Conservation (phyloP, 176 grass and related monocot species). For the Tuctoria greenei region DNA sequence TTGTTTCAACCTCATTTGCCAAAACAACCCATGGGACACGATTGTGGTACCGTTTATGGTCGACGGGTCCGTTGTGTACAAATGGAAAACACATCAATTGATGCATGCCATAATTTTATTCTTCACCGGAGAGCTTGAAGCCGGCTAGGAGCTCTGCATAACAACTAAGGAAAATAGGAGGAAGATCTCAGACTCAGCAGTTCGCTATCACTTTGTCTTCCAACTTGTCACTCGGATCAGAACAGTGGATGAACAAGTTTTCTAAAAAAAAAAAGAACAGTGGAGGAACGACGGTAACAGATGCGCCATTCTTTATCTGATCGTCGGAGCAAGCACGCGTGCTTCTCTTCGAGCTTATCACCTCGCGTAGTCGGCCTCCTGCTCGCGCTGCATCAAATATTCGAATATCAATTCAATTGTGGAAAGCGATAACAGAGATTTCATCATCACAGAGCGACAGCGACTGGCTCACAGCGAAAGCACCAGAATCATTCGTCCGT, state of each 20-base stretch:
- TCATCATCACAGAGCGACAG: neutral
- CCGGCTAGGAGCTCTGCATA: neutral
- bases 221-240: neutral
- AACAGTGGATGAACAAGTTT: neutral
- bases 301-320: slow-evolving; percentile 21
- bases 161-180: neutral
- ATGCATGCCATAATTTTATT: neutral
- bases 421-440: neutral
- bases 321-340: neutral
- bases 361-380: too few relatives aligned
- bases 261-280: too few relatives aligned
- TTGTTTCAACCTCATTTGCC: neutral
- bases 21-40: neutral
- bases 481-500: neutral
- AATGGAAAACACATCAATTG: neutral
- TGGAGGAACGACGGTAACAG: neutral
- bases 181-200: neutral
- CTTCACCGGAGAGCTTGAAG: neutral
- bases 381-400: neutral
- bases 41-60: neutral
- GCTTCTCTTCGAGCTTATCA: slow-evolving; percentile 9
- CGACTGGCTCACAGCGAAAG: neutral
- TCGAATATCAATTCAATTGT: neutral
- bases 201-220: neutral
- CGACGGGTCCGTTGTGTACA: neutral